A percentile compares a stretch with the other conserved stretches of the same genome.
These are phyloP conservation scores for Candida michaelii DNA, from an alignment of 805 yeast genomes.

Conservation along the genomic window DNA sequence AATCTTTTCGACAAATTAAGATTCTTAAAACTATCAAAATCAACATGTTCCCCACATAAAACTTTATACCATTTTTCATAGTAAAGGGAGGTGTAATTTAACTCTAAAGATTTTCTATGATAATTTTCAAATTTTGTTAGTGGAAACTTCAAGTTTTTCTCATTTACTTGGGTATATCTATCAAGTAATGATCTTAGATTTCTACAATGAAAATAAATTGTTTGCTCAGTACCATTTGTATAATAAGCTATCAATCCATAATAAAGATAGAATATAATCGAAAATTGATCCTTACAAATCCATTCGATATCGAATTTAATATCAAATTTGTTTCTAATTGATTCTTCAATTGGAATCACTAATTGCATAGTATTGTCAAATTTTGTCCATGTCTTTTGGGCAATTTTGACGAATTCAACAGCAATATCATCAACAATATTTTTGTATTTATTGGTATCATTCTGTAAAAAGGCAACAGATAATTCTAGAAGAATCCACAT, in stretches of 20 bases:
- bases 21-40: background rate
- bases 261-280: conserved; percentile 1
- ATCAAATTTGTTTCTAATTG: background rate
- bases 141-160: background rate
- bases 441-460: conserved; percentile 1
- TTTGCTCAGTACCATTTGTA: background rate
- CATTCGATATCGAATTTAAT: conserved; percentile 4
- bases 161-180: background rate
- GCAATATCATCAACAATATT: background rate
- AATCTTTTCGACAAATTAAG: background rate
- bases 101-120: conserved; percentile 1
- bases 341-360: background rate
- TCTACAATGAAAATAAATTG: background rate
- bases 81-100: conserved; percentile 3
- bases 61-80: conserved; percentile 5
- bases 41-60: background rate
- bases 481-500: conserved; percentile 3
- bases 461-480: background rate
- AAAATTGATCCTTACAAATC: conserved; percentile 9
- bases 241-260: conserved; percentile 2
- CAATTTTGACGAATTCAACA: background rate
- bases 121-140: background rate
- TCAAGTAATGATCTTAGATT: background rate
- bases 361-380: background rate
- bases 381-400: conserved; percentile 5